Base-by-base conservation (phyloP, 2,329 filamentous ascomycete genomes). In the Trichoderma sp. region DNA sequence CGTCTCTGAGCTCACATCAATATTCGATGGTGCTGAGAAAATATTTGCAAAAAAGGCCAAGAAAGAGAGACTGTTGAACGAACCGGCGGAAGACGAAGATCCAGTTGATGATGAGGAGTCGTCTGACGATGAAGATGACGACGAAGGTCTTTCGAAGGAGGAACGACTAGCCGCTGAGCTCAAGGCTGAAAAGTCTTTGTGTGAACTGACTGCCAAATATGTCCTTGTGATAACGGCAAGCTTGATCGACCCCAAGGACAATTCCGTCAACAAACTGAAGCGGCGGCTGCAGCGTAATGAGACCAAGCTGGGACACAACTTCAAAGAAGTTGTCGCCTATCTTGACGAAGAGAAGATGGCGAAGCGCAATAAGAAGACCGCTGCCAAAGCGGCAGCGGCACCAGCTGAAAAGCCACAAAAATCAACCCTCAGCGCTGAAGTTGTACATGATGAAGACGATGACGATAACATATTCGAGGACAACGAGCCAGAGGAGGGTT, bases 121-220 rank as follows among this genome's bases (percentile, higher is more conserved):
- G 11, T 70, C 74, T 5, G 82, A 83, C 2, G 82, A 88, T 21
- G 86, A 89, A 26, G 84, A 88, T 54, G 82, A 85, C 34, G 84
- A 87, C 69, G 82, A 86, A 70, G 82, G 82, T 24, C 76, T 87
- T 52, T 83, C 87, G 34, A 83, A 85, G 65, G 83, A 86, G 74
- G 83, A 91, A 75, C 85, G 87, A 68, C 83, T 88, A 72, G 85
- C 89, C 59, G 85, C 86, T 49, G 87, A 89, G 68, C 85, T 97
- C 39, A 85, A 94, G 69, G 89, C 93, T 0, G 96, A 98, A 79
- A 91, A 95, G 76, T 88, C 90, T 24, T 86, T 98, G 0, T 98
- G 95, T 79, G 91, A 95, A 74, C 84, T 97, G 30, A 90, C 94
- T 0, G 91, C 89, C 71, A 96, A 96, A 77, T 87, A 97, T 54